Percentiles rank a stretch among this genome's conserved stretches.
Conservation (phyloP, 1,139 yeast genomes). For the Candida pseudoviswanathii region DNA sequence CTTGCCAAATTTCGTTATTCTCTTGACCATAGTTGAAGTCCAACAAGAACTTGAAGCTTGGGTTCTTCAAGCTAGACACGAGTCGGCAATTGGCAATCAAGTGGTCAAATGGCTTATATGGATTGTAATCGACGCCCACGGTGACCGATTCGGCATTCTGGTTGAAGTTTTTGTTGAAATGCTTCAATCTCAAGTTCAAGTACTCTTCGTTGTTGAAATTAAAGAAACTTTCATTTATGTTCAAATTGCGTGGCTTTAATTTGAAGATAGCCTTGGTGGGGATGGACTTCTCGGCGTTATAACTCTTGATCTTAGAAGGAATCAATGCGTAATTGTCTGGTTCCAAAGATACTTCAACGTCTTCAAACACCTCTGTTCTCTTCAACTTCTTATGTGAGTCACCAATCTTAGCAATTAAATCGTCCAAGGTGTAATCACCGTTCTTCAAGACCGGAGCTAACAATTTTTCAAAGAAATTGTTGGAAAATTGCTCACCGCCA, state of each 20-base stretch:
- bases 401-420: conserved; percentile 35
- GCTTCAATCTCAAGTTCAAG: conserved; percentile 41
- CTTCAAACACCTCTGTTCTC: conserved; percentile 48
- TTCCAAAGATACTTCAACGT: conserved; percentile 34
- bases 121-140: conserved; percentile 46
- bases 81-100: conserved; percentile 38
- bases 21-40: conserved; percentile 39
- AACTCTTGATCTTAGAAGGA: conserved; percentile 27
- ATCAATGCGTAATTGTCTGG: conserved; percentile 34
- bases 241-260: conserved; percentile 35
- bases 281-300: conserved; percentile 39
- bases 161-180: conserved; percentile 46
- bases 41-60: conserved; percentile 40
- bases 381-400: conserved; percentile 29
- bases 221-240: conserved; percentile 37
- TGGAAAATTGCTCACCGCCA: conserved; percentile 53
- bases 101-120: conserved; percentile 49
- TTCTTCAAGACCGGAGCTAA: conserved; percentile 45
- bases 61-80: conserved; percentile 41
- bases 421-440: conserved; percentile 49
- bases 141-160: conserved; percentile 46
- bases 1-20: conserved; percentile 46
- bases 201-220: conserved; percentile 44
- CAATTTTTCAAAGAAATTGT: conserved; percentile 47
- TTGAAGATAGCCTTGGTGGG: conserved; percentile 43